Evolutionary conservation across 2,329 filamentous ascomycete genomes (phyloP).

Genomic region (Diplocarpon rosae): DNA sequence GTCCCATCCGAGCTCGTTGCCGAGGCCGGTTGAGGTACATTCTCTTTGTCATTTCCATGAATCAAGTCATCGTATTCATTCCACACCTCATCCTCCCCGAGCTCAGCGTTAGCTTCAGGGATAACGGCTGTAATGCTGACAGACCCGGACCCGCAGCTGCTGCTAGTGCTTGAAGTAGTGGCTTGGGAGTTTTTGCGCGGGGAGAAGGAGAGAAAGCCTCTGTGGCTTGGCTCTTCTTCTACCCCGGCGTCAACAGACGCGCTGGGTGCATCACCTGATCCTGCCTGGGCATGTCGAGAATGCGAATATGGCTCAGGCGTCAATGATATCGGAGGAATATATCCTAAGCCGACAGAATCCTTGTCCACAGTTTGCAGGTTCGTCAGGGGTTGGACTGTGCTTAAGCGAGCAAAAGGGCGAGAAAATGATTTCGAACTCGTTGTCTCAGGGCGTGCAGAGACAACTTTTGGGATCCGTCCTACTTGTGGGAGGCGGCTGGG

Average conservation of each 20-base stretch:
- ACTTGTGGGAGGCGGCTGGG: conserved; percentile 67
- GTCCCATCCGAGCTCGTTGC: conserved; percentile 44
- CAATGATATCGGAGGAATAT: conserved; percentile 27
- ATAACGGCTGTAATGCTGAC: conserved; percentile 55
- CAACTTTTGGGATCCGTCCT: conserved; percentile 74
- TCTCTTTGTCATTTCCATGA: conserved; percentile 45
- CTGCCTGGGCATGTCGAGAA: background rate
- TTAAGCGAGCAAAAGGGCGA: conserved; percentile 58
- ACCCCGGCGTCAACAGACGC: background rate
- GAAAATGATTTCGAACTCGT: conserved; percentile 75
- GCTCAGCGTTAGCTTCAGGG: conserved; percentile 48
- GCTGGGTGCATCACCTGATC: background rate
- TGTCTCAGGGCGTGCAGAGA: conserved; percentile 55
- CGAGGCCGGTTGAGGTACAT: conserved; percentile 34
- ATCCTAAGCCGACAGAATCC: conserved; percentile 38
- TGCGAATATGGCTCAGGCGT: conserved; percentile 12
- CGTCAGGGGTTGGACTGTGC: conserved; percentile 32
- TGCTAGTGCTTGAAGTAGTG: conserved; percentile 49
- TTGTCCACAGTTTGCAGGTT: conserved; percentile 25
- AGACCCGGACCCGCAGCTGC: conserved; percentile 34
- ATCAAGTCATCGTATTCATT: conserved; percentile 88
- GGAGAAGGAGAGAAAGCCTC: conserved; percentile 66
- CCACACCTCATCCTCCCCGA: conserved; percentile 90
- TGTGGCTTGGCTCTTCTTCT: conserved; percentile 14
- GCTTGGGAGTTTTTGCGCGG: conserved; percentile 60